phyloP scores from a whole-genome alignment of 257 asterid species.

The Jacaranda mimosifolia region DNA sequence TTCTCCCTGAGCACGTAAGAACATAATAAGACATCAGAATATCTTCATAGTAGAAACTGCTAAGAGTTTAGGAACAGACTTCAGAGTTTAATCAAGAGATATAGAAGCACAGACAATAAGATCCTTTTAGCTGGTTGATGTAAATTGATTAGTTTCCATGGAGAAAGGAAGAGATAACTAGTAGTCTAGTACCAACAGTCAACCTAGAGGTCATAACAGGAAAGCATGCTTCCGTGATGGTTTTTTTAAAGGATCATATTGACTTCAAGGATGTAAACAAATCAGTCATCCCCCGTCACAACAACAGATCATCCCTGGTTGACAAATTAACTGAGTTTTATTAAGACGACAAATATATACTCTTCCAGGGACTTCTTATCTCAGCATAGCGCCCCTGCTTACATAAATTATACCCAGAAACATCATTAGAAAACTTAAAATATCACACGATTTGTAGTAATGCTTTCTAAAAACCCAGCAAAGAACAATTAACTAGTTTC shows the following conservation, averaged over 20 bases:
- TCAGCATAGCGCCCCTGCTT: neutral
- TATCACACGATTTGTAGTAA: neutral
- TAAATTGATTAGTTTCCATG: constrained; percentile 20
- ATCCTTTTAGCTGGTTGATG: constrained; percentile 19
- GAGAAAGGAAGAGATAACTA: constrained; percentile 9
- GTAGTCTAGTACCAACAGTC: constrained; percentile 2
- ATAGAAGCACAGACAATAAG: constrained; percentile 21
- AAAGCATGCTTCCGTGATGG: constrained; percentile 18
- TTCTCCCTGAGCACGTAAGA: constrained; percentile 71
- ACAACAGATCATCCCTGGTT: neutral
- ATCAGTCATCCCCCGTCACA: neutral
- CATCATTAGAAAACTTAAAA: constrained; percentile 2
- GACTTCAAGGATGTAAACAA: too few relatives aligned
- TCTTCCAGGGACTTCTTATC: constrained; percentile 26
- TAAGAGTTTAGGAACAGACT: neutral
- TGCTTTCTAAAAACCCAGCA: neutral
- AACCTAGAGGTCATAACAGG: constrained; percentile 21
- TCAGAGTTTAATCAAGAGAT: constrained; percentile 17
- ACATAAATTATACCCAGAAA: constrained; percentile 10
- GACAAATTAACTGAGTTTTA: neutral
- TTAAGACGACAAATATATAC: constrained; percentile 6
- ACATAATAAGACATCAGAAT: constrained; percentile 32
- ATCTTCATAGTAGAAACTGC: constrained; percentile 24
- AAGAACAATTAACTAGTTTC: neutral
- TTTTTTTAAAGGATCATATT: neutral